Conservation (phyloP, 805 yeast species). For the Suhomyces canberraensis region DNA sequence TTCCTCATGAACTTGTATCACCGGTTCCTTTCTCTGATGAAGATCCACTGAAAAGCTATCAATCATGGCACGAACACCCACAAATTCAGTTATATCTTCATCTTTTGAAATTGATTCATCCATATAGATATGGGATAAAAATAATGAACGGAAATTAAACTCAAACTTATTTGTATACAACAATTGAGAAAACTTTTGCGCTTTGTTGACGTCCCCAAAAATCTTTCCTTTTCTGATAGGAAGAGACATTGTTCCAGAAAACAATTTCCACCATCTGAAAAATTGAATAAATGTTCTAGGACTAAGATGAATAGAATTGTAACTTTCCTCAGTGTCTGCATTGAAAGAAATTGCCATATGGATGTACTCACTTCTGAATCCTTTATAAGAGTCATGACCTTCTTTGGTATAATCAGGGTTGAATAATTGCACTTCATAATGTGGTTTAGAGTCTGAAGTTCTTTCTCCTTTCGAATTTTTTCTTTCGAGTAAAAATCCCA, state of each 20-base stretch:
- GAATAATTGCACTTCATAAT: constrained; percentile 53
- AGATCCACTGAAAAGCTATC: constrained; percentile 37
- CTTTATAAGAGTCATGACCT: constrained; percentile 39
- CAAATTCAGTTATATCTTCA: constrained; percentile 48
- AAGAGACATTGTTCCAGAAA: constrained; percentile 72
- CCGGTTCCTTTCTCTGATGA: constrained; percentile 40
- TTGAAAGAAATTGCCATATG: constrained; percentile 41
- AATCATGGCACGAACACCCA: constrained; percentile 61
- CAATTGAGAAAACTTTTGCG: constrained; percentile 72
- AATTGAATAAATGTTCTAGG: constrained; percentile 69
- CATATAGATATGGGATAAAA: constrained; percentile 68
- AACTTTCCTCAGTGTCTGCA: constrained; percentile 37
- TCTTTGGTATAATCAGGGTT: constrained; percentile 50
- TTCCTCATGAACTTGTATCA: constrained; percentile 37
- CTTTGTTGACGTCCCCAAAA: constrained; percentile 53
- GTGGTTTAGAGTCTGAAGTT: constrained; percentile 51
- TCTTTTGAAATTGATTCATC: constrained; percentile 40
- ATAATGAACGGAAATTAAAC: constrained; percentile 69
- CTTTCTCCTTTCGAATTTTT: constrained; percentile 29
- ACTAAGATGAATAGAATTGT: constrained; percentile 74
- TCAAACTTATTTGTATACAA: constrained; percentile 76
- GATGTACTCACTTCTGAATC: constrained; percentile 38
- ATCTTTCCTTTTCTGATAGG: constrained; percentile 76
- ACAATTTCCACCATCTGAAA: constrained; percentile 81
- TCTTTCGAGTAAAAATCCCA: constrained; percentile 60